Percentiles rank a stretch among this genome's conserved stretches.
phyloP scores from a whole-genome alignment of 306 rosid genomes.

The Prunus campanulata region DNA sequence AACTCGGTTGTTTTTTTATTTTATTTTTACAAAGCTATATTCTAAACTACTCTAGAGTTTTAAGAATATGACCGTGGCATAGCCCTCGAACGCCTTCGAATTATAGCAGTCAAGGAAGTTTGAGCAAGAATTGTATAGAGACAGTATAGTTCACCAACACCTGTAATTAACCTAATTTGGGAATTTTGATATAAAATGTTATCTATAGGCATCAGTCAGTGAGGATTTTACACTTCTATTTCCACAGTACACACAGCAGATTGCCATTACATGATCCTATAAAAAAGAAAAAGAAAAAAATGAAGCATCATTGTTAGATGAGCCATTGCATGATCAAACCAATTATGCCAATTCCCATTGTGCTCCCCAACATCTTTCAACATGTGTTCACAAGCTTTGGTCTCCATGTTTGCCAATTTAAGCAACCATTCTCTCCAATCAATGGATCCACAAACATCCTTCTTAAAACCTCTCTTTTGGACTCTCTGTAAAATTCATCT shows the following conservation, averaged over 20 bases:
- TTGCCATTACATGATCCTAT: neutral
- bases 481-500: conserved; percentile 20
- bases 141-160: too few species aligned
- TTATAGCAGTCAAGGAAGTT: too few species aligned
- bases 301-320: neutral
- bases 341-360: neutral
- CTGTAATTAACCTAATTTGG: too few species aligned
- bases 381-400: conserved; percentile 36
- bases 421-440: conserved; percentile 44
- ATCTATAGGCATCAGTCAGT: too few species aligned
- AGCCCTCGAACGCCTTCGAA: too few species aligned
- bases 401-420: conserved; percentile 35
- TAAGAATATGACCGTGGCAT: too few species aligned
- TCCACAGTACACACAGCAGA: neutral
- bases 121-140: too few species aligned
- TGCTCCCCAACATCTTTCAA: conserved; percentile 7
- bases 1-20: too few species aligned
- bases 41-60: too few species aligned
- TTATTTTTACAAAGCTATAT: too few species aligned
- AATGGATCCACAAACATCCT: conserved; percentile 40
- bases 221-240: neutral
- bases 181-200: too few species aligned
- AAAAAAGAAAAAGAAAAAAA: neutral
- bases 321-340: neutral
- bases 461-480: conserved; percentile 36